A percentile compares a stretch with the other conserved stretches of the same genome.
Evolutionary conservation across 139 green algal genomes (phyloP).

Genomic region (Chlorella sp.): DNA sequence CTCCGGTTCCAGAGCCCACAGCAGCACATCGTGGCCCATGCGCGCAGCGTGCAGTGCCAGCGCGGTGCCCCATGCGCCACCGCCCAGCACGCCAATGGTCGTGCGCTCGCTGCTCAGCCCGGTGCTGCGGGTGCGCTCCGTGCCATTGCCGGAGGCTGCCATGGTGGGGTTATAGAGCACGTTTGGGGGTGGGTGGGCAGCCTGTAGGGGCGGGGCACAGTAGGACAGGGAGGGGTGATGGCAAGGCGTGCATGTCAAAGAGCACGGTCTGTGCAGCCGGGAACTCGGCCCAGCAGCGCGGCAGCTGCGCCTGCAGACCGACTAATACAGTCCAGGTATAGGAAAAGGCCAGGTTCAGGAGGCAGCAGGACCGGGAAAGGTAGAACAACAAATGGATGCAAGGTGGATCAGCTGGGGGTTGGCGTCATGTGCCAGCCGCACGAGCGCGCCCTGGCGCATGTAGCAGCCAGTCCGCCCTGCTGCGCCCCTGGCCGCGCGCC

Average conservation of each 20-base stretch:
- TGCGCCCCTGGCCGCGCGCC: background rate
- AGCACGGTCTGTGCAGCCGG: too few relatives aligned
- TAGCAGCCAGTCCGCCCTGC: too few relatives aligned
- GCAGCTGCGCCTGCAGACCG: too few relatives aligned
- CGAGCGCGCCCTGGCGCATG: background rate
- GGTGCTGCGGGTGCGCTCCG: background rate
- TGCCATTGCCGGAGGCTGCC: background rate
- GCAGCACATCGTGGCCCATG: constrained; percentile 69
- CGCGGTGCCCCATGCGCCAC: constrained; percentile 83
- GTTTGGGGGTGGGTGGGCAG: background rate
- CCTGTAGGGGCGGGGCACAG: too few relatives aligned
- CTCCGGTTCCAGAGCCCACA: constrained; percentile 76
- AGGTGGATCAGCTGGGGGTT: background rate
- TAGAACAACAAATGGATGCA: background rate
- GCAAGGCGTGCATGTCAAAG: too few relatives aligned
- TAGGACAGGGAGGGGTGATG: too few relatives aligned
- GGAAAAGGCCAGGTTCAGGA: too few relatives aligned
- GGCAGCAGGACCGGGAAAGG: background rate
- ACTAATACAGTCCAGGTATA: too few relatives aligned
- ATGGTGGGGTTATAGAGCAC: background rate
- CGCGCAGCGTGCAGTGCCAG: constrained; percentile 68
- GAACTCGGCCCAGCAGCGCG: too few relatives aligned
- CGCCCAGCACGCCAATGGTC: constrained; percentile 70
- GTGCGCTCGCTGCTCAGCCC: constrained; percentile 25
- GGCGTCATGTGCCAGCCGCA: background rate